Percentiles rank a stretch among this genome's conserved stretches.
Conservation (phyloP, 2,329 filamentous ascomycete species). For the Penicillium palitans region DNA sequence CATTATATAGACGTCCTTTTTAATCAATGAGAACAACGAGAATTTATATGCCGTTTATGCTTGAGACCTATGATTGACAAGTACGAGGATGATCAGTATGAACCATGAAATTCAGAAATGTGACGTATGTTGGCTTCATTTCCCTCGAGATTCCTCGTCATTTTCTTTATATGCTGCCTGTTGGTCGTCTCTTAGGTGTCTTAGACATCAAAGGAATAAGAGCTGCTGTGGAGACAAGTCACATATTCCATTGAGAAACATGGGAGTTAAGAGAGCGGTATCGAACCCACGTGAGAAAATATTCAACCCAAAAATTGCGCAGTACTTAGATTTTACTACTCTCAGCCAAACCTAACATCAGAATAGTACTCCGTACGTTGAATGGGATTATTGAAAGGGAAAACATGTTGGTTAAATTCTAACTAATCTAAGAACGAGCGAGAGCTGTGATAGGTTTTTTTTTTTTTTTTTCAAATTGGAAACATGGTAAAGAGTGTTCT, state of each 20-base stretch:
- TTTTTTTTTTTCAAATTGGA: neutral
- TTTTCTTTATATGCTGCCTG: too few species aligned
- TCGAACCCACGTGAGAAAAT: too few species aligned
- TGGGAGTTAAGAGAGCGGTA: too few species aligned
- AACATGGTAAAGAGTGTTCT: neutral
- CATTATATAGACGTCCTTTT: slow-evolving; percentile 1
- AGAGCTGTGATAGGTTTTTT: neutral
- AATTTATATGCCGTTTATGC: neutral
- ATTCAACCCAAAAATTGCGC: too few species aligned
- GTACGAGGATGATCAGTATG: neutral
- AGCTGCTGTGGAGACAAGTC: neutral
- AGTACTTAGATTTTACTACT: neutral
- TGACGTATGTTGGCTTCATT: neutral
- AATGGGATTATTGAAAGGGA: neutral
- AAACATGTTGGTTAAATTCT: neutral
- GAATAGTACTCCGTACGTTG: neutral
- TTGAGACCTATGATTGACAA: neutral
- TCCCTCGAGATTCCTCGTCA: neutral
- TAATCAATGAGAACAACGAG: neutral
- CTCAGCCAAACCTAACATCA: neutral
- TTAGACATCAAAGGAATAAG: neutral
- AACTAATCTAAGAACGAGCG: neutral
- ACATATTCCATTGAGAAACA: too few species aligned
- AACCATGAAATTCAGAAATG: neutral
- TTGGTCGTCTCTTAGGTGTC: neutral